Evolutionary conservation across 768 basidiomycete species (phyloP).

Genomic region (Holtermanniella nyarrowii): DNA sequence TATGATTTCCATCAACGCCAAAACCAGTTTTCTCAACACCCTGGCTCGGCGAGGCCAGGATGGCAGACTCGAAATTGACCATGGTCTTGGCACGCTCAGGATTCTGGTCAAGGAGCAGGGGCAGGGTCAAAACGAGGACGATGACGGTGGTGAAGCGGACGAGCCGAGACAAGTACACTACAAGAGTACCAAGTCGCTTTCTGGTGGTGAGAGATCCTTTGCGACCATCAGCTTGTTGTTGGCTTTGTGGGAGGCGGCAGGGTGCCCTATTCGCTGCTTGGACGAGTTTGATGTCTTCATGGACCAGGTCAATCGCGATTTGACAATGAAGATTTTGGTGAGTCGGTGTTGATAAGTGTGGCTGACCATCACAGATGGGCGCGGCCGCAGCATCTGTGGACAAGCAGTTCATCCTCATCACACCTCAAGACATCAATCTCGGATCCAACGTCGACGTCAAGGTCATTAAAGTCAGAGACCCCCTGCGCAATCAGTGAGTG

Average conservation of each 20-base stretch:
- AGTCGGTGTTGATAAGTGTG: background rate
- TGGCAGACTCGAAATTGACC: constrained; percentile 78
- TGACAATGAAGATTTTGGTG: constrained; percentile 94
- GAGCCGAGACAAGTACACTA: constrained; percentile 9
- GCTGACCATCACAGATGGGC: constrained; percentile 54
- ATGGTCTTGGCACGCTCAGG: constrained; percentile 36
- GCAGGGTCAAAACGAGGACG: constrained; percentile 46
- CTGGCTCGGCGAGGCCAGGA: constrained; percentile 78
- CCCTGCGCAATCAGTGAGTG: constrained; percentile 22
- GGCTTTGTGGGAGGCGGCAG: constrained; percentile 92
- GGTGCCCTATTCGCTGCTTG: constrained; percentile 88
- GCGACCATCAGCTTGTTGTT: constrained; percentile 87
- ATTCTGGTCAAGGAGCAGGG: constrained; percentile 43
- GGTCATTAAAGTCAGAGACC: constrained; percentile 34
- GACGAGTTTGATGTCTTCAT: constrained; percentile 99
- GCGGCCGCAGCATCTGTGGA: constrained; percentile 75
- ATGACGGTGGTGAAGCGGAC: constrained; percentile 9
- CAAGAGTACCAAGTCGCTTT: constrained; percentile 41
- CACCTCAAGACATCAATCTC: constrained; percentile 54
- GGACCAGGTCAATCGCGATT: constrained; percentile 51
- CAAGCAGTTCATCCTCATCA: constrained; percentile 91
- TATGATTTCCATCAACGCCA: constrained; percentile 79
- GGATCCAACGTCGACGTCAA: constrained; percentile 18
- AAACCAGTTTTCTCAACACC: constrained; percentile 56
- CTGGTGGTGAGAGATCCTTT: constrained; percentile 94